These are phyloP conservation scores for Tricholoma hemisulphureum DNA, from an alignment of 768 basidiomycete species.

Conservation along the genomic window DNA sequence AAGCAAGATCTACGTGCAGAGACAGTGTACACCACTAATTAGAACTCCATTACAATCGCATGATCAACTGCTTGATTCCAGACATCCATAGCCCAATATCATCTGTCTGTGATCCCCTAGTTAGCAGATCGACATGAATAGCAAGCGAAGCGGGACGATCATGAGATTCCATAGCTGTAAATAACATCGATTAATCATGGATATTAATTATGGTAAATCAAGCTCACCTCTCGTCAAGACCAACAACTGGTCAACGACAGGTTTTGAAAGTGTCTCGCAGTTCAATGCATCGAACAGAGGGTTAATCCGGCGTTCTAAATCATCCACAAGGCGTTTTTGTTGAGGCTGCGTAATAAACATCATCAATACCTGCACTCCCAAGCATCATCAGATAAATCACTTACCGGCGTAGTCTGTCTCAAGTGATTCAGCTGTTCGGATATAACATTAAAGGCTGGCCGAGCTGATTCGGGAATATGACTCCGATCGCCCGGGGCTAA, in stretches of 20 bases:
- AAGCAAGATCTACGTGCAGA: background rate
- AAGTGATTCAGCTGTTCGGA: slow-evolving; percentile 59
- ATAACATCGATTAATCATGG: slow-evolving; percentile 1
- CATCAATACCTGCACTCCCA: slow-evolving; percentile 4
- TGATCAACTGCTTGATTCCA: slow-evolving; percentile 84
- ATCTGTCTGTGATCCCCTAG: slow-evolving; percentile 72
- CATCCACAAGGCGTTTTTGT: slow-evolving; percentile 82
- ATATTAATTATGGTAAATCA: background rate
- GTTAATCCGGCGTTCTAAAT: slow-evolving; percentile 83
- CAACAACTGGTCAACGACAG: slow-evolving; percentile 69
- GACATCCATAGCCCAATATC: slow-evolving; percentile 89
- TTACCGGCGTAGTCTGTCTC: slow-evolving; percentile 74
- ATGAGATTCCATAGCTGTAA: slow-evolving; percentile 73
- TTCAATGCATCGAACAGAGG: slow-evolving; percentile 90
- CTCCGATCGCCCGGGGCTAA: slow-evolving; percentile 85
- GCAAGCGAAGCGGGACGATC: slow-evolving; percentile 77
- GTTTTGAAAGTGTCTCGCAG: slow-evolving; percentile 72
- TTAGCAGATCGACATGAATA: slow-evolving; percentile 85
- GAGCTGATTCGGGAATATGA: slow-evolving; percentile 78
- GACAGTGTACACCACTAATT: background rate
- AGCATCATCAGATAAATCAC: slow-evolving; percentile 26
- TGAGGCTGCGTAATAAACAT: slow-evolving; percentile 51
- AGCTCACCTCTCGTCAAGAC: slow-evolving; percentile 69
- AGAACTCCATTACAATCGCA: slow-evolving; percentile 48
- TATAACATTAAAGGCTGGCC: slow-evolving; percentile 67